A percentile compares a stretch with the other conserved stretches of the same genome.
phyloP scores from a whole-genome alignment of 2,329 filamentous ascomycete genomes.

The Hymenoscyphus fraxineus region DNA sequence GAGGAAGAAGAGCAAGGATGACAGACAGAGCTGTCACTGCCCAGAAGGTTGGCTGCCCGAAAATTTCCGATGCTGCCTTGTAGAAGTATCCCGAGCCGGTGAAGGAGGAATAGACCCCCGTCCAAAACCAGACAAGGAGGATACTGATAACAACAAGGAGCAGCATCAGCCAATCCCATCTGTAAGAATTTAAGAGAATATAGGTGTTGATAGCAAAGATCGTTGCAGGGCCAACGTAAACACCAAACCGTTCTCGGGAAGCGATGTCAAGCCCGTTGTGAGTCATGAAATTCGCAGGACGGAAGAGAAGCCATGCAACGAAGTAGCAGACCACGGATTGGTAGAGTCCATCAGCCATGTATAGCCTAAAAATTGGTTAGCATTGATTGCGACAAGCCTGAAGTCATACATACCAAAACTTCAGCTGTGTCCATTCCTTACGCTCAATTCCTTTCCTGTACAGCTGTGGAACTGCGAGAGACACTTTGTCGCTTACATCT shows the following conservation, averaged over 20 bases:
- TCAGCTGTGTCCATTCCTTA: constrained; percentile 90
- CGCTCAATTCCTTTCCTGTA: constrained; percentile 95
- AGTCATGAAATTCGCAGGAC: constrained; percentile 63
- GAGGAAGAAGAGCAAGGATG: constrained; percentile 78
- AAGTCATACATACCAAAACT: constrained; percentile 78
- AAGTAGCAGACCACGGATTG: constrained; percentile 93
- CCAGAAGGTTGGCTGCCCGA: constrained; percentile 83
- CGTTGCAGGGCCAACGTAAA: constrained; percentile 79
- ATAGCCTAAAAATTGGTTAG: constrained; percentile 57
- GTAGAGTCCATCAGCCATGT: constrained; percentile 93
- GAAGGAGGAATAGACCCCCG: constrained; percentile 68
- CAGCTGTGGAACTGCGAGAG: constrained; percentile 88
- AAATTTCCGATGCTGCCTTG: constrained; percentile 72
- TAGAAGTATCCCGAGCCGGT: constrained; percentile 65
- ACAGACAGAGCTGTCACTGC: constrained; percentile 74
- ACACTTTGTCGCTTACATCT: constrained; percentile 91
- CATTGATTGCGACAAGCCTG: constrained; percentile 18
- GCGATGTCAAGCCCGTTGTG: constrained; percentile 70
- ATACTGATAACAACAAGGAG: constrained; percentile 79
- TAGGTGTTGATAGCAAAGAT: constrained; percentile 90
- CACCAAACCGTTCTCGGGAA: constrained; percentile 80
- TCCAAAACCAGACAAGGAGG: constrained; percentile 92
- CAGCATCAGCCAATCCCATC: constrained; percentile 96
- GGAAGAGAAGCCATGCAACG: constrained; percentile 80
- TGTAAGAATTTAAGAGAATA: constrained; percentile 92